Evolutionary conservation across 371 early-diverging fungal species (phyloP), one percentile per base, ranked within the genome.

Genomic region (Lichtheimia ornata): DNA sequence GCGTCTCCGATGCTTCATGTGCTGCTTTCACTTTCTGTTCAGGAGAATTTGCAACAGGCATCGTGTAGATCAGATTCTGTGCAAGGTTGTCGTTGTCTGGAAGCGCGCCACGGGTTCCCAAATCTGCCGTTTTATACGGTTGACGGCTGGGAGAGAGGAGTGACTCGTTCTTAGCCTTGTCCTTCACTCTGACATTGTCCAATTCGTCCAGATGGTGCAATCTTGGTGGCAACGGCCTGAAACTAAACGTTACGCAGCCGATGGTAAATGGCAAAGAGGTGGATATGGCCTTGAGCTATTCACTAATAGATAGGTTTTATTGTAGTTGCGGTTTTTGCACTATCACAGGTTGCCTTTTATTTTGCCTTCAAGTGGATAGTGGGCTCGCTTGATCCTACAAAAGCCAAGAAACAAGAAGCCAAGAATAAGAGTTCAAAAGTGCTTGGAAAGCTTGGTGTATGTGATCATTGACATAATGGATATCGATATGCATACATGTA

Each of bases 281-380:
- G 4, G 11, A 11, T 35, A 35, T 35, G 1, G 2, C 9, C 9
- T 9, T 7, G 7, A 0, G 35, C 11, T 35, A 6, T 35, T 35
- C 35, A 35, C 35, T 35, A 28, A 15, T 24, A n/a, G 28, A n/a
- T 30, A 14, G 27, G 7, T 22, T 18, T 35, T 9, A 22, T 44
- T 18, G 2, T 62, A 90, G 91, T 88, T 47, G 83, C 88, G 24
- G 71, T 93, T 15, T 87, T 95, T 73, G 91, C 90, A 15, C 52
- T 92, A 25, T 90, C 92, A 12, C 93, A 95, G 66, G 89, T 93
- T 5, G 89, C 89, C 1, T 88, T 94, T 61, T 94, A 88, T 71
- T 91, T 87, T 83, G 91, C 91, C 0, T 90, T 93, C 75, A 91
- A 91, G 70, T 93, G 84, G 72, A 82, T 92, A 52, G 77, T 92